These are phyloP conservation scores for Stephanodiscus minutulus DNA, from an alignment of 108 stramenopile genomes.

Conservation along the genomic window DNA sequence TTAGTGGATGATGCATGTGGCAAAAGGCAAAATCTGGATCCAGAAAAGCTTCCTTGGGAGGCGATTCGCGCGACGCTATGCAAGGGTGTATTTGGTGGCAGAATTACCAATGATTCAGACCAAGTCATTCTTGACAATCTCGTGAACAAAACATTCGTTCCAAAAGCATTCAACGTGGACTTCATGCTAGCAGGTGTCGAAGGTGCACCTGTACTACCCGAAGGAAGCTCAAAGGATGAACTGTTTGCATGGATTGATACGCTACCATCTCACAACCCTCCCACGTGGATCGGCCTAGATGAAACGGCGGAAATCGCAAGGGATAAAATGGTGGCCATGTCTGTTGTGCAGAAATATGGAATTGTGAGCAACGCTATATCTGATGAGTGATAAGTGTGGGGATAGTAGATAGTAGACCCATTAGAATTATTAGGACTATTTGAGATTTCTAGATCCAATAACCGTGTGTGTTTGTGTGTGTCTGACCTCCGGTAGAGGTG, in stretches of 20 bases:
- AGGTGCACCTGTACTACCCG: conserved; percentile 68
- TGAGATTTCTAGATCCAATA: too few species aligned
- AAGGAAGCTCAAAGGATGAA: conserved; percentile 70
- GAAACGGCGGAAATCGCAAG: conserved; percentile 66
- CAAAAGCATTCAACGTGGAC: conserved; percentile 69
- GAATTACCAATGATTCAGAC: conserved; percentile 66
- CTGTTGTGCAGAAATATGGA: conserved; percentile 58
- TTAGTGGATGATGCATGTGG: conserved; percentile 62
- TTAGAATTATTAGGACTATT: not conserved
- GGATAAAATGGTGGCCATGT: conserved; percentile 62
- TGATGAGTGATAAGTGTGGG: conserved; percentile 25
- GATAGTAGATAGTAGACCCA: not conserved
- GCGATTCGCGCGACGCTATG: conserved; percentile 80
- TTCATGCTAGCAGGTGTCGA: conserved; percentile 69
- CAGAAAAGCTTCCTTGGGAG: conserved; percentile 88
- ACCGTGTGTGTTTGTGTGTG: too few species aligned
- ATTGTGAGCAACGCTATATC: conserved; percentile 39
- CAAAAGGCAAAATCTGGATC: conserved; percentile 57
- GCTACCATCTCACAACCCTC: conserved; percentile 74
- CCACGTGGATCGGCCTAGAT: conserved; percentile 84
- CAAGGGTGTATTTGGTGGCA: conserved; percentile 83
- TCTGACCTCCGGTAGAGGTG: too few species aligned
- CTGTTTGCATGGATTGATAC: conserved; percentile 73
- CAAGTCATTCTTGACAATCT: conserved; percentile 73
- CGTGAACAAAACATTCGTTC: conserved; percentile 58